Conservation (phyloP, 2,329 filamentous ascomycete species). For the Fusarium sp. region DNA sequence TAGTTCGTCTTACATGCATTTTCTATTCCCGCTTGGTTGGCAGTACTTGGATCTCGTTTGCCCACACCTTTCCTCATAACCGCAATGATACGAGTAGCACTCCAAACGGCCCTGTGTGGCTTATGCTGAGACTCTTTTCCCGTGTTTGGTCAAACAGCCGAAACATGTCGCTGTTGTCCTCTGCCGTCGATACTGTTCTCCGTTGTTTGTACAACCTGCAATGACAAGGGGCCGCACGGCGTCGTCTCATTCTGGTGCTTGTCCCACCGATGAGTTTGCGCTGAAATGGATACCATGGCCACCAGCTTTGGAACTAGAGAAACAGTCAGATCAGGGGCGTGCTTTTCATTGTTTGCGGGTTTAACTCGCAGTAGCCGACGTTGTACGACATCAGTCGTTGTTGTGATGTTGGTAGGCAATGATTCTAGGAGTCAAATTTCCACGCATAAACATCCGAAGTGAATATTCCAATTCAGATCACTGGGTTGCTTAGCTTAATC, state of each 20-base stretch:
- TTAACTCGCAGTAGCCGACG: constrained; percentile 13
- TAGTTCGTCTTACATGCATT: constrained; percentile 22
- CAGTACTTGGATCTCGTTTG: constrained; percentile 9
- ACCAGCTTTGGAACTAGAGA: neutral
- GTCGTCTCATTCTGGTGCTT: constrained; percentile 27
- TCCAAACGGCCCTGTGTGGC: constrained; percentile 16
- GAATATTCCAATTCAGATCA: constrained; percentile 33
- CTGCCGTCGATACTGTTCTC: constrained; percentile 29
- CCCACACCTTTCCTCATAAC: neutral
- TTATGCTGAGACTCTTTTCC: constrained; percentile 27
- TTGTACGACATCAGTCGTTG: constrained; percentile 18
- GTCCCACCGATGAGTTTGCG: constrained; percentile 29
- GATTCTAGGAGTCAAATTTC: constrained; percentile 23
- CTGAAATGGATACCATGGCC: constrained; percentile 19
- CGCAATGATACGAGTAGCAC: constrained; percentile 13
- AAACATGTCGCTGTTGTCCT: constrained; percentile 34
- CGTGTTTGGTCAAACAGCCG: constrained; percentile 40
- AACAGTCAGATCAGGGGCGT: constrained; percentile 19
- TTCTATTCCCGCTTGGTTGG: neutral
- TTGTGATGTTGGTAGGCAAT: constrained; percentile 6
- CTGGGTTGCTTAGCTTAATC: neutral
- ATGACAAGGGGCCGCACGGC: constrained; percentile 19
- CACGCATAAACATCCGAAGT: constrained; percentile 17
- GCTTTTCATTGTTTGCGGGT: neutral
- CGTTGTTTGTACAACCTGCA: constrained; percentile 24